Conservation (phyloP, 495 filamentous ascomycete genomes). For the Lepidopterella palustris region DNA sequence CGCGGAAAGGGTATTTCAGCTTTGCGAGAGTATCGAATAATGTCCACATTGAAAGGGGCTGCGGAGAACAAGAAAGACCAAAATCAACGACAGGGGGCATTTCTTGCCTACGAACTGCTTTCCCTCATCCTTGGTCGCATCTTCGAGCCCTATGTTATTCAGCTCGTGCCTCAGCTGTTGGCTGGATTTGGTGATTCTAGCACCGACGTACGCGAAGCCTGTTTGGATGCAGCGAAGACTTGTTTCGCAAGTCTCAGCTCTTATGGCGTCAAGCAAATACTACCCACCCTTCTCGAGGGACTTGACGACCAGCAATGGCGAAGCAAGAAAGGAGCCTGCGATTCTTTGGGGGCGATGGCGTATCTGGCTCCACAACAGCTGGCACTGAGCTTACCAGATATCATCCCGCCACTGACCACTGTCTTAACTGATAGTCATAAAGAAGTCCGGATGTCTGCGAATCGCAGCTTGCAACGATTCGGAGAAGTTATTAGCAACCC, state of each 20-base stretch:
- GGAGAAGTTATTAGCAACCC: constrained; percentile 98
- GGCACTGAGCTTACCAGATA: constrained; percentile 83
- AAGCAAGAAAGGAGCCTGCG: constrained; percentile 96
- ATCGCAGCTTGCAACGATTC: constrained; percentile 92
- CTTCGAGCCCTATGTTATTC: constrained; percentile 95
- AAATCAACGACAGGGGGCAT: constrained; percentile 79
- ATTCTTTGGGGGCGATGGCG: constrained; percentile 93
- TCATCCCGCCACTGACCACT: constrained; percentile 88
- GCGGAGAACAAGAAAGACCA: constrained; percentile 88
- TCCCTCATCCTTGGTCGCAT: constrained; percentile 75
- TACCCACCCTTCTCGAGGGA: constrained; percentile 86
- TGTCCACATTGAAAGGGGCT: constrained; percentile 67
- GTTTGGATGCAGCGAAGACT: constrained; percentile 85
- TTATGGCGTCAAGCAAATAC: constrained; percentile 88
- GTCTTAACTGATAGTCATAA: constrained; percentile 98
- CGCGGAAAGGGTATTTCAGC: constrained; percentile 77
- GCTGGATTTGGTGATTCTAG: constrained; percentile 82
- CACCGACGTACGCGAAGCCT: constrained; percentile 84
- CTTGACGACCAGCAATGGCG: constrained; percentile 95
- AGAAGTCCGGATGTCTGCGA: constrained; percentile 84
- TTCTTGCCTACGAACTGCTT: constrained; percentile 85
- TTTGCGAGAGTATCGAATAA: constrained; percentile 76
- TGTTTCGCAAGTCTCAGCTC: constrained; percentile 91
- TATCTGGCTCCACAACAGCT: constrained; percentile 94
- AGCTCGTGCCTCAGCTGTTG: constrained; percentile 86